These are phyloP conservation scores for Ophiostoma novo-ulmi DNA, from an alignment of 2,329 filamentous ascomycete genomes.

Conservation along the genomic window DNA sequence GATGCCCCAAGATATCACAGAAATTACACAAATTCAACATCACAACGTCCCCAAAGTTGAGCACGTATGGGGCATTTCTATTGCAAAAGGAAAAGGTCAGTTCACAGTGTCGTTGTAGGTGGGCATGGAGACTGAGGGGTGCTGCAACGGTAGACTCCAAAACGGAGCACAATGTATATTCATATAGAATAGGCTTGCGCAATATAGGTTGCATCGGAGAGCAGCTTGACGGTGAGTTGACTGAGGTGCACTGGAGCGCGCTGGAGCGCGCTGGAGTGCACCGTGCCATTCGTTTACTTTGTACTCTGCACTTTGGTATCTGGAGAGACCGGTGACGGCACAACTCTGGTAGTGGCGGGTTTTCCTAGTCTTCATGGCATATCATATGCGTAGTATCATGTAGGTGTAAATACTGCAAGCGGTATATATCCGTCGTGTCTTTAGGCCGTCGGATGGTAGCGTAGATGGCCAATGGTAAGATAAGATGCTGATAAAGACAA, in stretches of 20 bases:
- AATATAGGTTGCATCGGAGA: conserved; percentile 12
- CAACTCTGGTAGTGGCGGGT: background rate
- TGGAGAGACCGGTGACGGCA: background rate
- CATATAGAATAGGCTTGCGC: background rate
- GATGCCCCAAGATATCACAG: background rate
- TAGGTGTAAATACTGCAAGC: background rate
- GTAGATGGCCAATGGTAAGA: background rate
- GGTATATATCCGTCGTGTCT: background rate
- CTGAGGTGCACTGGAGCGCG: background rate
- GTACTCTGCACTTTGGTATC: background rate
- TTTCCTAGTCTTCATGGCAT: conserved; percentile 1
- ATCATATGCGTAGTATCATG: background rate
- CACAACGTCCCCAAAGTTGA: background rate
- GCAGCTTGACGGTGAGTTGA: background rate
- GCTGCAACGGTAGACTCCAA: background rate
- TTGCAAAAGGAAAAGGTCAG: background rate
- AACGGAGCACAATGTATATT: background rate
- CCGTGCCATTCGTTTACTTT: conserved; percentile 2
- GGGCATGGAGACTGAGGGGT: background rate
- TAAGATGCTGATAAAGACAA: too few species aligned
- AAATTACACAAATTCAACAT: background rate
- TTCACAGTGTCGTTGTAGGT: background rate
- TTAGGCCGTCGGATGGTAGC: background rate
- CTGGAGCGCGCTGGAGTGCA: background rate
- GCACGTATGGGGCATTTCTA: background rate